Conservation (phyloP, 2,329 filamentous ascomycete species). For the Penicillium aurantiogriseum region DNA sequence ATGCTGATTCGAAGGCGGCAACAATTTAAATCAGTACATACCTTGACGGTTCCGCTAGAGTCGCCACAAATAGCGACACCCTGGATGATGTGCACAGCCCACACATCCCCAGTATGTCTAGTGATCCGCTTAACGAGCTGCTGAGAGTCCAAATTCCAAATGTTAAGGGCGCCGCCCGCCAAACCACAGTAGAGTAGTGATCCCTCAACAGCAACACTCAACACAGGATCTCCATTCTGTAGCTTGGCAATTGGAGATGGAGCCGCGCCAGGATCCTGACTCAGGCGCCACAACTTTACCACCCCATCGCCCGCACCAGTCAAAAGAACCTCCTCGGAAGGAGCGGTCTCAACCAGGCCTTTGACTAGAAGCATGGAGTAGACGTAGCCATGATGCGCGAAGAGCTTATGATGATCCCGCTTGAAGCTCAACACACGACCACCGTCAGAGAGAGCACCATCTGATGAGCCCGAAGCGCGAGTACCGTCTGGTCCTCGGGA, state of each 20-base stretch:
- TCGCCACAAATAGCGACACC: slow-evolving; percentile 84
- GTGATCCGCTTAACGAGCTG: slow-evolving; percentile 87
- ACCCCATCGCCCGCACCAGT: slow-evolving; percentile 92
- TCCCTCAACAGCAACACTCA: slow-evolving; percentile 82
- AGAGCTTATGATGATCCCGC: slow-evolving; percentile 75
- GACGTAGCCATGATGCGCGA: slow-evolving; percentile 92
- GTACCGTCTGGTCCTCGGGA: slow-evolving; percentile 81
- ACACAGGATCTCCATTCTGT: slow-evolving; percentile 62
- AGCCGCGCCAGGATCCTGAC: slow-evolving; percentile 57
- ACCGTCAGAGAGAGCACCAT: slow-evolving; percentile 52
- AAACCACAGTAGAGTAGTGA: slow-evolving; percentile 92
- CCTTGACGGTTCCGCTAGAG: slow-evolving; percentile 82
- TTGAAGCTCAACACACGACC: slow-evolving; percentile 76
- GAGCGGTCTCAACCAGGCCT: slow-evolving; percentile 67
- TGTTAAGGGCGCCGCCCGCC: slow-evolving; percentile 80
- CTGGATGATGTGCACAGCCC: slow-evolving; percentile 81
- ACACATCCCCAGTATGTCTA: slow-evolving; percentile 75
- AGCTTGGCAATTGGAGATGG: slow-evolving; percentile 69
- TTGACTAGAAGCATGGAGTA: slow-evolving; percentile 91
- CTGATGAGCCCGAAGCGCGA: slow-evolving; percentile 67
- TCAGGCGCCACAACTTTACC: slow-evolving; percentile 87
- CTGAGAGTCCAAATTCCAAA: slow-evolving; percentile 94
- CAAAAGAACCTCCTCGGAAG: slow-evolving; percentile 71
- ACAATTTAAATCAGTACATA: slow-evolving; percentile 45
- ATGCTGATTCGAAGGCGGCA: background rate